Evolutionary conservation across 306 rosid genomes (phyloP).

Genomic region (Dryas alaskensis): DNA sequence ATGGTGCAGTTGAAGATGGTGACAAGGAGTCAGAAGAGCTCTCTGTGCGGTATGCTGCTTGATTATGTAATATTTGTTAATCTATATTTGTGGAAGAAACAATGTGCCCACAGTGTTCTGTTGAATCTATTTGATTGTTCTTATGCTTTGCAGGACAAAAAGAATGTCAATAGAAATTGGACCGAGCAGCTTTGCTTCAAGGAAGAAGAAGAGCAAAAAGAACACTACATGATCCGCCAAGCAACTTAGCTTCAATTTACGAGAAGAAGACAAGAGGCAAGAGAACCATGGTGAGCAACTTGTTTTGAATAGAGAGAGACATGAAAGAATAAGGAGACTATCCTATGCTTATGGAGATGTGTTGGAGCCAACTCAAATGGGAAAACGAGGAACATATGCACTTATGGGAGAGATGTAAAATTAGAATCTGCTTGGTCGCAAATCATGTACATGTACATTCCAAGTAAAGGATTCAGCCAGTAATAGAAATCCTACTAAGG

Average conservation of each 20-base stretch:
- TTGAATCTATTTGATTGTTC: slow-evolving; percentile 1
- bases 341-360: too few relatives aligned
- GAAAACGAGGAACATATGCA: too few relatives aligned
- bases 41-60: slow-evolving; percentile 47
- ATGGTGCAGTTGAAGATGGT: slow-evolving; percentile 43
- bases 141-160: slow-evolving; percentile 54
- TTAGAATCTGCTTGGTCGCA: too few relatives aligned
- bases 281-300: neutral
- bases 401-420: too few relatives aligned
- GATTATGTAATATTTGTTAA: neutral
- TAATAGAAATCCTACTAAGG: too few relatives aligned
- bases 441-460: too few relatives aligned
- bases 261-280: neutral
- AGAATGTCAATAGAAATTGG: slow-evolving; percentile 84
- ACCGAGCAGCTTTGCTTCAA: slow-evolving; percentile 86
- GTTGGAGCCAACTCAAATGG: too few relatives aligned
- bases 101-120: neutral
- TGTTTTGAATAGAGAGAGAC: neutral
- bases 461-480: too few relatives aligned
- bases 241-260: slow-evolving; percentile 6
- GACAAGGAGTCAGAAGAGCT: slow-evolving; percentile 62
- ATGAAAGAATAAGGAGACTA: neutral
- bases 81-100: slow-evolving; percentile 6
- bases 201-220: slow-evolving; percentile 86
- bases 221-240: slow-evolving; percentile 23